A percentile compares a stretch with the other conserved stretches of the same genome.
Conservation (phyloP, 2,329 filamentous ascomycete genomes). For the Cordyceps cateniannulata region DNA sequence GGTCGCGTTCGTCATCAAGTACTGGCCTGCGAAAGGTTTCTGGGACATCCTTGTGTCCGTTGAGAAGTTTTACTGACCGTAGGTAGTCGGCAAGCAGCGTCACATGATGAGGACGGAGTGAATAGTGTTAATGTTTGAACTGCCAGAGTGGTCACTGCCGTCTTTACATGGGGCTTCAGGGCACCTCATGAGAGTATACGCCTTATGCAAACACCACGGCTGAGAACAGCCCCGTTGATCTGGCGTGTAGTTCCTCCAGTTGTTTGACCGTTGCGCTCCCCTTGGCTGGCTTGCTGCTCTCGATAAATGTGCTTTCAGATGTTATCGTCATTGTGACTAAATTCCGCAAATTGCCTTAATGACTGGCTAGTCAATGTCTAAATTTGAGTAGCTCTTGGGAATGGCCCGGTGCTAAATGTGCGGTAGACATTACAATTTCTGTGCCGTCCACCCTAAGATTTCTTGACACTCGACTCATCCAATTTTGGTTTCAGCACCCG, state of each 20-base stretch:
- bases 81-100: constrained; percentile 16
- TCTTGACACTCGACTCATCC: not conserved
- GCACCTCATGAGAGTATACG: constrained; percentile 13
- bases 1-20: constrained; percentile 13
- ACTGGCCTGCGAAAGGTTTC: constrained; percentile 12
- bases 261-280: constrained; percentile 13
- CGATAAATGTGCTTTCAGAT: constrained; percentile 8
- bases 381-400: not conserved
- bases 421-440: constrained; percentile 7
- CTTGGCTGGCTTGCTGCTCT: constrained; percentile 4
- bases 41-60: constrained; percentile 14
- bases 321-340: constrained; percentile 10
- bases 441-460: constrained; percentile 11
- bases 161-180: constrained; percentile 10
- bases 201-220: constrained; percentile 10
- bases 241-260: constrained; percentile 11
- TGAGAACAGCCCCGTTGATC: constrained; percentile 11
- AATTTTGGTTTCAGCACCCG: constrained; percentile 6
- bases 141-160: constrained; percentile 14
- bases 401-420: not conserved
- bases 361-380: constrained; percentile 12
- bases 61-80: constrained; percentile 10
- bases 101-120: constrained; percentile 33
- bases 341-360: constrained; percentile 11
- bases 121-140: constrained; percentile 8